These are phyloP conservation scores for Onygenales sp. DNA, from an alignment of 2,329 filamentous ascomycete species.

Conservation along the genomic window DNA sequence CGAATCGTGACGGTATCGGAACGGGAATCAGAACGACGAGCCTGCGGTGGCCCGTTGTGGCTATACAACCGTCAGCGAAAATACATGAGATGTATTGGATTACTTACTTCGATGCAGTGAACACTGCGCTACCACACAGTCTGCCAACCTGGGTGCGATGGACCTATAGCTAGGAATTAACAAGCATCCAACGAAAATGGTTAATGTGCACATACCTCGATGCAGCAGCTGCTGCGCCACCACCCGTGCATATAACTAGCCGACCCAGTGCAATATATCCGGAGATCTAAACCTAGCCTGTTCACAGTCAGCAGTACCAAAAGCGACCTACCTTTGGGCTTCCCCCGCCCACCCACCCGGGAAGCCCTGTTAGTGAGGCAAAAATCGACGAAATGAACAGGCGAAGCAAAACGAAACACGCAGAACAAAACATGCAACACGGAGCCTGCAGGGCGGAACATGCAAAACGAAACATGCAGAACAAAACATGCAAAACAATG, in stretches of 20 bases:
- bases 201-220: neutral
- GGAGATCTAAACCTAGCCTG: neutral
- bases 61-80: neutral
- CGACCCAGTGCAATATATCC: too few species aligned
- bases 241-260: neutral
- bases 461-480: slow-evolving; percentile 1
- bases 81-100: neutral
- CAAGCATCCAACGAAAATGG: too few species aligned
- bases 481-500: slow-evolving; percentile 1
- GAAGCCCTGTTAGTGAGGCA: neutral
- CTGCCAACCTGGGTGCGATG: neutral
- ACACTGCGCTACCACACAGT: neutral
- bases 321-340: neutral
- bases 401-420: neutral
- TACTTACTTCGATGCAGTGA: neutral
- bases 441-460: neutral
- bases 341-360: neutral
- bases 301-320: slow-evolving; percentile 13
- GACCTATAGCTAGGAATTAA: too few species aligned
- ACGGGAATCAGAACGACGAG: neutral
- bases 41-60: neutral
- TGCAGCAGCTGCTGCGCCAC: neutral
- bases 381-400: neutral
- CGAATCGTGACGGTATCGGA: too few species aligned
- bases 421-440: neutral